These are phyloP conservation scores for Aurinia saxatilis DNA, from an alignment of 345 rosid species.

Conservation along the genomic window DNA sequence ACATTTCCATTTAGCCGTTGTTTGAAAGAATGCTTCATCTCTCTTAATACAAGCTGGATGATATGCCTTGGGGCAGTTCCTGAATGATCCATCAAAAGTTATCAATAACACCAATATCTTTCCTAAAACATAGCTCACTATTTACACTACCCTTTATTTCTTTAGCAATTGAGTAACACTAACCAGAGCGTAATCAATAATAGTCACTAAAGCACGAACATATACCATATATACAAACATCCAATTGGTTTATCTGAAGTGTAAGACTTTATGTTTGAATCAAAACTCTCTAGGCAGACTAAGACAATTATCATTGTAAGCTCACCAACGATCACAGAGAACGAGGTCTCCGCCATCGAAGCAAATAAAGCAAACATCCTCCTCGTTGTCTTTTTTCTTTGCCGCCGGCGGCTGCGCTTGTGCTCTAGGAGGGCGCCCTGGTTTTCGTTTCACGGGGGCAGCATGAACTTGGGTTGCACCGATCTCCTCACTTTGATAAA, in stretches of 20 bases:
- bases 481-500: conserved; percentile 50
- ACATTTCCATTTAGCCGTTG: conserved; percentile 90
- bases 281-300: background rate
- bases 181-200: background rate
- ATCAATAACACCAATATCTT: background rate
- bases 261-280: too few species aligned
- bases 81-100: conserved; percentile 22
- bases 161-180: conserved; percentile 9
- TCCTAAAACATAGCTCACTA: background rate
- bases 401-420: conserved; percentile 20
- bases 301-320: background rate
- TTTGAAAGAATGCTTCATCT: conserved; percentile 76
- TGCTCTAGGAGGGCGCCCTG: conserved; percentile 69
- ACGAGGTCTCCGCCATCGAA: conserved; percentile 97
- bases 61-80: conserved; percentile 99
- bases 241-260: background rate
- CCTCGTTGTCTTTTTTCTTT: conserved; percentile 55
- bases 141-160: background rate
- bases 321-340: conserved; percentile 97
- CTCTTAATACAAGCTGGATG: conserved; percentile 94
- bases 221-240: conserved; percentile 5
- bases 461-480: conserved; percentile 34
- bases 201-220: too few species aligned
- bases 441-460: conserved; percentile 44
- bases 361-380: conserved; percentile 97